Conservation (phyloP, 1,139 yeast genomes). For the Pichia sp. region DNA sequence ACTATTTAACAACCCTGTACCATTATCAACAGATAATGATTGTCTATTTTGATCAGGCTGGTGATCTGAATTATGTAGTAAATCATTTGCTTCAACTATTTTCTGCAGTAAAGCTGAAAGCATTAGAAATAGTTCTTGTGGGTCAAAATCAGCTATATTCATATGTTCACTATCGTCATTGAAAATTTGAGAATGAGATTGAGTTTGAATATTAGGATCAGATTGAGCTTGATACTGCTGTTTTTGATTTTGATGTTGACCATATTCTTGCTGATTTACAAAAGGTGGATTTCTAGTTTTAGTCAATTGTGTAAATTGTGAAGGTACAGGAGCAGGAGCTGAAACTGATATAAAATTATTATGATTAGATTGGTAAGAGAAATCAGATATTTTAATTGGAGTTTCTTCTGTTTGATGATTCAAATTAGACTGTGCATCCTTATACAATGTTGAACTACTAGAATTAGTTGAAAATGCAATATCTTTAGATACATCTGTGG, state of each 20-base stretch:
- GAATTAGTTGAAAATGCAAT: conserved; percentile 35
- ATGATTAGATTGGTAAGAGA: background rate
- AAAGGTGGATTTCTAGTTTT: conserved; percentile 5
- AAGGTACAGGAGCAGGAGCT: conserved; percentile 7
- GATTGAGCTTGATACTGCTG: conserved; percentile 3
- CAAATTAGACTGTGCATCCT: conserved; percentile 24
- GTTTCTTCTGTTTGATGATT: background rate
- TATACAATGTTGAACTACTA: conserved; percentile 28
- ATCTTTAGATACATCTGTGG: conserved; percentile 42
- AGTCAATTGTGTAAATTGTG: conserved; percentile 1
- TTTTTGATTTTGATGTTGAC: conserved; percentile 6
- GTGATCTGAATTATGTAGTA: conserved; percentile 53
- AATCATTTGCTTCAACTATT: conserved; percentile 89
- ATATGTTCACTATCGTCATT: conserved; percentile 38
- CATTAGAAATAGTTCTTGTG: conserved; percentile 75
- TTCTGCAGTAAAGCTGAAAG: conserved; percentile 75
- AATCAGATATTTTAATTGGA: conserved; percentile 1
- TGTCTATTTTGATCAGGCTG: background rate
- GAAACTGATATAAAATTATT: conserved; percentile 15
- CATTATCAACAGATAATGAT: conserved; percentile 5
- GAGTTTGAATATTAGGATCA: background rate
- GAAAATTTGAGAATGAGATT: background rate
- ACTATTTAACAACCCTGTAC: conserved; percentile 26
- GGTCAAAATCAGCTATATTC: conserved; percentile 79
- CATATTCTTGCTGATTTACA: conserved; percentile 3